These are phyloP conservation scores for Diversispora eburnea DNA, from an alignment of 192 early-diverging fungal species.

Conservation along the genomic window DNA sequence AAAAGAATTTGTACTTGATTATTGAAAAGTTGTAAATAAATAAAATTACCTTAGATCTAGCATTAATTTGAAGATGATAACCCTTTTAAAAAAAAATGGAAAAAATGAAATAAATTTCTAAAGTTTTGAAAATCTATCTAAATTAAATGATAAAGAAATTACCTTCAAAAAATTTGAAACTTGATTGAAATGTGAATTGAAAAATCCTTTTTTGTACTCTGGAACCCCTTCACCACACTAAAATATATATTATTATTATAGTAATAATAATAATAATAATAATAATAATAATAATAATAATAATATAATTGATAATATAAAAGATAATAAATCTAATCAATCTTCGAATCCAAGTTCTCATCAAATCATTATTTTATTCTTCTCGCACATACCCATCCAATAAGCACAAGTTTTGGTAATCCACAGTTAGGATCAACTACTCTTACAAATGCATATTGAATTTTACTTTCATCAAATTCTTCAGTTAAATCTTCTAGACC, in stretches of 20 bases:
- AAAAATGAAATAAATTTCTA: conserved; percentile 1
- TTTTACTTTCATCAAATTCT: conserved; percentile 86
- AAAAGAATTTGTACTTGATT: not conserved
- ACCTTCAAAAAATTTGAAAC: conserved; percentile 77
- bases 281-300: not conserved
- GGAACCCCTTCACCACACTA: conserved; percentile 94
- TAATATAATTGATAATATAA: too few species aligned
- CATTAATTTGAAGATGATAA: conserved; percentile 85
- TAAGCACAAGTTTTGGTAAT: conserved; percentile 86
- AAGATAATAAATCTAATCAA: too few species aligned
- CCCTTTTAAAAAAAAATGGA: conserved; percentile 43
- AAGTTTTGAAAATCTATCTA: not conserved
- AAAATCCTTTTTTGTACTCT: conserved; percentile 84
- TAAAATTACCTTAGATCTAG: conserved; percentile 57
- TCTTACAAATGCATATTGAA: conserved; percentile 82
- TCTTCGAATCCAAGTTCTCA: too few species aligned
- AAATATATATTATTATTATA: not conserved
- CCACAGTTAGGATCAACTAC: conserved; percentile 84
- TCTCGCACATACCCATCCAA: conserved; percentile 71
- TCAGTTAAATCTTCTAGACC: conserved; percentile 86
- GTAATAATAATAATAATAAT: not conserved
- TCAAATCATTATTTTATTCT: too few species aligned
- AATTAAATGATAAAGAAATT: not conserved
- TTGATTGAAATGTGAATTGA: conserved; percentile 78
- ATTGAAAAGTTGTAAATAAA: not conserved